Evolutionary conservation across 257 asterid genomes (phyloP).

Genomic region (Gynochthodes officinalis): DNA sequence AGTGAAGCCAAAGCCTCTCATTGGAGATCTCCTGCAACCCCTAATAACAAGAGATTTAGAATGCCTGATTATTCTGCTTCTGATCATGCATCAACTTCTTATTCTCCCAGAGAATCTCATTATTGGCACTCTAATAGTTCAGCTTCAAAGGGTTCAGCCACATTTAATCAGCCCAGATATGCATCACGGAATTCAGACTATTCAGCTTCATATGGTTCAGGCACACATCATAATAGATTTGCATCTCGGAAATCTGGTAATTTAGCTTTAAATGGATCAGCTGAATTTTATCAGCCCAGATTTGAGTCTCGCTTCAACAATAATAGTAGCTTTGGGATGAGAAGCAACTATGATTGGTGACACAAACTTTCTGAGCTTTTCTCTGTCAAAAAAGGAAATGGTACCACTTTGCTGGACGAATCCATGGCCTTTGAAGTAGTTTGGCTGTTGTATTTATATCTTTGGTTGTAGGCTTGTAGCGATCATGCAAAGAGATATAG

Average conservation of each 20-base stretch:
- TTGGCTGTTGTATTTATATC: background rate
- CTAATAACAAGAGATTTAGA: slow-evolving; percentile 34
- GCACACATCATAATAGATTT: slow-evolving; percentile 31
- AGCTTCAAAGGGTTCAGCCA: slow-evolving; percentile 31
- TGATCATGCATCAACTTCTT: slow-evolving; percentile 41
- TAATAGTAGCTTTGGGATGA: slow-evolving; percentile 31
- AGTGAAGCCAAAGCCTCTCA: slow-evolving; percentile 25
- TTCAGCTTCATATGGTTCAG: slow-evolving; percentile 38
- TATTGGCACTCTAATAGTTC: slow-evolving; percentile 31
- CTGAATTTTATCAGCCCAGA: slow-evolving; percentile 33
- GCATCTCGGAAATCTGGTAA: slow-evolving; percentile 26
- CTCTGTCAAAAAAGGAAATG: background rate
- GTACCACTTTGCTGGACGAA: background rate
- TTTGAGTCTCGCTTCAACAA: slow-evolving; percentile 51
- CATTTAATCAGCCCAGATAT: slow-evolving; percentile 35
- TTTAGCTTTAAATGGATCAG: slow-evolving; percentile 36
- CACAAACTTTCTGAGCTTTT: background rate
- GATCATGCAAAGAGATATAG: background rate
- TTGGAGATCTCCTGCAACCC: slow-evolving; percentile 65
- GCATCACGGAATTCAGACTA: slow-evolving; percentile 26
- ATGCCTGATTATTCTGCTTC: slow-evolving; percentile 23
- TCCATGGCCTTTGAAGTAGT: background rate
- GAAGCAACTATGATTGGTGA: slow-evolving; percentile 46
- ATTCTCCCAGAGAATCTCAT: slow-evolving; percentile 32
- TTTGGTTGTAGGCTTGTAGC: background rate